Evolutionary conservation across 2,329 filamentous ascomycete species (phyloP).

Genomic region (Thelonectria rubi): DNA sequence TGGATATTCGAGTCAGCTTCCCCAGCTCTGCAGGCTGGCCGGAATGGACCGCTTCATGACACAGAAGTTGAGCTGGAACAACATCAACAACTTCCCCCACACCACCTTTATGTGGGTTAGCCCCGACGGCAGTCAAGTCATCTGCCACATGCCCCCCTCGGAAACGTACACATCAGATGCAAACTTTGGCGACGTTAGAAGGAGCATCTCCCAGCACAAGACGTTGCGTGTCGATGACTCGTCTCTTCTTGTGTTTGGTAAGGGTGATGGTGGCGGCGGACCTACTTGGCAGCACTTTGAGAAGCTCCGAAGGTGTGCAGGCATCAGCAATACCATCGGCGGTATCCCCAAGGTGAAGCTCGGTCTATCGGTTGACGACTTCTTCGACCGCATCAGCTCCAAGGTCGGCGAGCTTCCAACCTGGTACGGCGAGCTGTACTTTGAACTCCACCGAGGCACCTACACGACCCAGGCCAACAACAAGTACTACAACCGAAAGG

Average conservation of each 20-base stretch:
- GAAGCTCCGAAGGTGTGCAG: conserved; percentile 91
- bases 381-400: conserved; percentile 86
- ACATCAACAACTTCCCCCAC: conserved; percentile 98
- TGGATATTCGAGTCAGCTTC: conserved; percentile 94
- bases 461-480: conserved; percentile 98
- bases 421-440: conserved; percentile 98
- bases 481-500: conserved; percentile 90
- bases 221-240: conserved; percentile 93
- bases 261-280: conserved; percentile 94
- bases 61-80: conserved; percentile 99
- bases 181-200: conserved; percentile 91
- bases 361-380: conserved; percentile 90
- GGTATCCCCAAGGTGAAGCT: conserved; percentile 84
- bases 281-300: conserved; percentile 94
- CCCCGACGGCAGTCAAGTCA: conserved; percentile 92
- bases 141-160: conserved; percentile 96
- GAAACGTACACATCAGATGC: conserved; percentile 97
- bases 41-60: conserved; percentile 98
- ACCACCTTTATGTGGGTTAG: conserved; percentile 99
- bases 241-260: conserved; percentile 92
- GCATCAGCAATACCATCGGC: conserved; percentile 87
- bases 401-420: conserved; percentile 84
- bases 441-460: conserved; percentile 95
- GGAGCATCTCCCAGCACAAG: conserved; percentile 92
- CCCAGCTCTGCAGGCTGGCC: conserved; percentile 91